A percentile compares a stretch with the other conserved stretches of the same genome.
phyloP scores from a whole-genome alignment of 208 protist genomes.

The Trypanosoma mega region DNA sequence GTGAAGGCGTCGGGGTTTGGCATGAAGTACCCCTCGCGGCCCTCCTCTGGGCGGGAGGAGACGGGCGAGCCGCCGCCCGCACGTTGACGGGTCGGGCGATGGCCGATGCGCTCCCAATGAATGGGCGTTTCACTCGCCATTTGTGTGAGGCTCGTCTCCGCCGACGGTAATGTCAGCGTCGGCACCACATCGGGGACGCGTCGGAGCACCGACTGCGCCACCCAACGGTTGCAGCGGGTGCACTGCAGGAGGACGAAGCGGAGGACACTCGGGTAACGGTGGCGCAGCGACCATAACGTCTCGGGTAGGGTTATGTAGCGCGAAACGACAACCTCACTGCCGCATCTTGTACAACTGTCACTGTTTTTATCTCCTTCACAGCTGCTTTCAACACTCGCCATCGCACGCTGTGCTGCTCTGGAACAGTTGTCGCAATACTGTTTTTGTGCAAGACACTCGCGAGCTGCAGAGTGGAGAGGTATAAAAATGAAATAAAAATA shows the following conservation, averaged over 20 bases:
- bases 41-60: too few species aligned
- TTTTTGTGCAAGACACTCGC: too few species aligned
- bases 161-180: constrained; percentile 8
- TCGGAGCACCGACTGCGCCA: constrained; percentile 44
- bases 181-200: constrained; percentile 36
- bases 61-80: too few species aligned
- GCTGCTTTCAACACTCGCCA: not conserved
- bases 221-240: constrained; percentile 72
- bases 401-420: not conserved
- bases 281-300: constrained; percentile 39
- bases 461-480: not conserved
- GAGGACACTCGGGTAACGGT: constrained; percentile 59
- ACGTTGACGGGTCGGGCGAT: too few species aligned
- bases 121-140: not conserved
- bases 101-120: too few species aligned
- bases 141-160: constrained; percentile 1
- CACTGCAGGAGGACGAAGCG: constrained; percentile 69
- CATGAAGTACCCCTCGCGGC: constrained; percentile 38
- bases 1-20: constrained; percentile 66
- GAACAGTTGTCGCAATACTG: too few species aligned
- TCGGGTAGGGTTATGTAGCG: constrained; percentile 68
- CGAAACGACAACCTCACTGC: constrained; percentile 10
- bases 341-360: too few species aligned
- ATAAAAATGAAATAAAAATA: constrained; percentile 14
- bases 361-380: too few species aligned